Conservation (phyloP, 1,284 basidiomycete genomes). For the Malassezia globosa region DNA sequence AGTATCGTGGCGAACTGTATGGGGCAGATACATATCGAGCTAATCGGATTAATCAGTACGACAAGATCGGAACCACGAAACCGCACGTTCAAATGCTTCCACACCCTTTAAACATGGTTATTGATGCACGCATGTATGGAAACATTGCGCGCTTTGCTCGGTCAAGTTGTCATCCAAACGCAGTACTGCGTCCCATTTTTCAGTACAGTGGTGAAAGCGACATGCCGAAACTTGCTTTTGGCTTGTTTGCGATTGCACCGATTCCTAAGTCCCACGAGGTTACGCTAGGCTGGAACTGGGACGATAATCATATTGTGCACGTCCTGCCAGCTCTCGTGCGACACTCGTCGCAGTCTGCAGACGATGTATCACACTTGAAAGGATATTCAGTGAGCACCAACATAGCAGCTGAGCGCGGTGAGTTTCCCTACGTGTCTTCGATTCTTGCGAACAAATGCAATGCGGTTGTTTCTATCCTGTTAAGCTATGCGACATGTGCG, state of each 20-base stretch:
- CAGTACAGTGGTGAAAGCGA: conserved; percentile 28
- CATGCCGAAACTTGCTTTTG: conserved; percentile 59
- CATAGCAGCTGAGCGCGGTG: conserved; percentile 26
- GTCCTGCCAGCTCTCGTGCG: conserved; percentile 62
- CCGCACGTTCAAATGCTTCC: conserved; percentile 68
- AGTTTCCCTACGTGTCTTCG: conserved; percentile 41
- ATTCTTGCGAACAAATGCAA: conserved; percentile 38
- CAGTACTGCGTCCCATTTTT: conserved; percentile 66
- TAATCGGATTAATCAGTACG: conserved; percentile 54
- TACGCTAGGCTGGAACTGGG: conserved; percentile 90
- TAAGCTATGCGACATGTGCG: conserved; percentile 35
- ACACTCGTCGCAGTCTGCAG: conserved; percentile 27
- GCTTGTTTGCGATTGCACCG: conserved; percentile 68
- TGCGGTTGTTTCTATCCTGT: conserved; percentile 29
- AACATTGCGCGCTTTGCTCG: conserved; percentile 64
- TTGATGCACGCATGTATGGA: conserved; percentile 73
- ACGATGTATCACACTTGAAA: conserved; percentile 20
- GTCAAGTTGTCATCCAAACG: conserved; percentile 78
- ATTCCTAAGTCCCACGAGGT: conserved; percentile 74
- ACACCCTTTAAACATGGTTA: conserved; percentile 64
- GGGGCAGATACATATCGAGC: conserved; percentile 44
- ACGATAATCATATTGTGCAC: conserved; percentile 79
- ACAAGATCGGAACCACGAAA: conserved; percentile 52
- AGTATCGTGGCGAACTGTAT: conserved; percentile 46
- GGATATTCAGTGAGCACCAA: not conserved